These are phyloP conservation scores for Edaphochlamys debaryana DNA, from an alignment of 139 green algal species.

Conservation along the genomic window DNA sequence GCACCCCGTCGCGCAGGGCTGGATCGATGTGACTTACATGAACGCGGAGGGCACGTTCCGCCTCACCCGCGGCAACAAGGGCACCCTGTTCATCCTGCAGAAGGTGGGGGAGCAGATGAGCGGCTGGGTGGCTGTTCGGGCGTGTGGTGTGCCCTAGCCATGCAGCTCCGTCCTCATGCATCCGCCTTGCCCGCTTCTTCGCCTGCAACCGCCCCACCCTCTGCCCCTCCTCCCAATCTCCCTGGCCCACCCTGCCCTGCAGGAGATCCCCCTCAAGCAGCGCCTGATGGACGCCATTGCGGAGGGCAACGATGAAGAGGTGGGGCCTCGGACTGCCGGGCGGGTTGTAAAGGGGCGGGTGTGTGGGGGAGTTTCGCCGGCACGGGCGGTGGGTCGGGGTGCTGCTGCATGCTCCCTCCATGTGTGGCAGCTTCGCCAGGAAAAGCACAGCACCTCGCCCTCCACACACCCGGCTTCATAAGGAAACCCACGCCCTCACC, in stretches of 20 bases:
- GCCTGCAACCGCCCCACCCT: no score
- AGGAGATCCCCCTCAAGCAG: slow-evolving; percentile 61
- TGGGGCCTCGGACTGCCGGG: neutral
- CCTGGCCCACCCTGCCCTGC: neutral
- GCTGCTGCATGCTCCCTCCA: no score
- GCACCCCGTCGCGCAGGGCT: slow-evolving; percentile 79
- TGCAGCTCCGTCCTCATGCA: no score
- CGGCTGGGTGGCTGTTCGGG: neutral
- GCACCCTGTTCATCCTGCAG: slow-evolving; percentile 60
- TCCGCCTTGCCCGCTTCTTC: no score
- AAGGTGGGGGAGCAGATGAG: slow-evolving; percentile 24
- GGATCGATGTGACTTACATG: slow-evolving; percentile 90
- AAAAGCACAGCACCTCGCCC: neutral
- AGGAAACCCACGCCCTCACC: no score
- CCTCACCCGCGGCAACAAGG: slow-evolving; percentile 89
- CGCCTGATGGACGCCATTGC: slow-evolving; percentile 60
- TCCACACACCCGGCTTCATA: no score
- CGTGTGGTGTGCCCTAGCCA: no score
- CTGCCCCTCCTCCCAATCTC: no score
- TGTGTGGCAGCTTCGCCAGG: neutral
- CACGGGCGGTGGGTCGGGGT: no score
- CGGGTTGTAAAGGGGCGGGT: neutral
- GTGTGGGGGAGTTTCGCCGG: no score
- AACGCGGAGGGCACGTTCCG: slow-evolving; percentile 72
- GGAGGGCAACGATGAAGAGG: slow-evolving; percentile 39